Evolutionary conservation across 1,284 basidiomycete species (phyloP).

Genomic region (Marasmius oreades): DNA sequence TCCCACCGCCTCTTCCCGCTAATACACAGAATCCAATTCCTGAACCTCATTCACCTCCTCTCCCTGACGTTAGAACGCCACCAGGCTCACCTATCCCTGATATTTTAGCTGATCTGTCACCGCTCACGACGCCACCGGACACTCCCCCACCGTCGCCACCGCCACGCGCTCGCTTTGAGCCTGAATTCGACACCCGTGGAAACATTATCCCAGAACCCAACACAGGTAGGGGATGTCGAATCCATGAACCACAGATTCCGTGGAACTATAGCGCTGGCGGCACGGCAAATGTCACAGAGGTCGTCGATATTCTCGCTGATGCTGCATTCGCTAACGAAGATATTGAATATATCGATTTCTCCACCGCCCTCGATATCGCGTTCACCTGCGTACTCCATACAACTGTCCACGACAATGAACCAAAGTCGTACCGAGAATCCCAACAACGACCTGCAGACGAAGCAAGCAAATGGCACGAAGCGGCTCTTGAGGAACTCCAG

Average conservation of each 20-base stretch:
- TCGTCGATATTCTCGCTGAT: not conserved
- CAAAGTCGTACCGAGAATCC: slow-evolving; percentile 5
- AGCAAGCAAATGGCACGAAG: slow-evolving; percentile 23
- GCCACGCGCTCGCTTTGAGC: slow-evolving; percentile 4
- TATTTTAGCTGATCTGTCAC: not conserved
- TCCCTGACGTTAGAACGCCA: slow-evolving; percentile 6
- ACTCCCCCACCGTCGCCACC: not conserved
- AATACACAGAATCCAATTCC: not conserved
- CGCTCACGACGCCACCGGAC: not conserved
- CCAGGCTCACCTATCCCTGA: slow-evolving; percentile 4
- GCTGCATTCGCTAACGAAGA: not conserved
- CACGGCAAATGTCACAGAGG: not conserved
- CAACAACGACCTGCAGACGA: slow-evolving; percentile 11
- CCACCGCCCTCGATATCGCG: slow-evolving; percentile 9
- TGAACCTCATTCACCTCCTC: not conserved
- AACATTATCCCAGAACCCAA: slow-evolving; percentile 3
- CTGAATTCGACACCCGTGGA: slow-evolving; percentile 1
- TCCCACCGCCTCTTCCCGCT: not conserved
- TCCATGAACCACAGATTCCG: not conserved
- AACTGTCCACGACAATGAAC: not conserved
- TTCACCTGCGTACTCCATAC: slow-evolving; percentile 1
- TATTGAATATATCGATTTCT: not conserved
- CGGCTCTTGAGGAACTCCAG: slow-evolving; percentile 26
- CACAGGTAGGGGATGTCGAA: slow-evolving; percentile 6
- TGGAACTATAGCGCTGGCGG: slow-evolving; percentile 7